Conservation (phyloP, 1,139 yeast species). For the Yamadazyma epiphylla region DNA sequence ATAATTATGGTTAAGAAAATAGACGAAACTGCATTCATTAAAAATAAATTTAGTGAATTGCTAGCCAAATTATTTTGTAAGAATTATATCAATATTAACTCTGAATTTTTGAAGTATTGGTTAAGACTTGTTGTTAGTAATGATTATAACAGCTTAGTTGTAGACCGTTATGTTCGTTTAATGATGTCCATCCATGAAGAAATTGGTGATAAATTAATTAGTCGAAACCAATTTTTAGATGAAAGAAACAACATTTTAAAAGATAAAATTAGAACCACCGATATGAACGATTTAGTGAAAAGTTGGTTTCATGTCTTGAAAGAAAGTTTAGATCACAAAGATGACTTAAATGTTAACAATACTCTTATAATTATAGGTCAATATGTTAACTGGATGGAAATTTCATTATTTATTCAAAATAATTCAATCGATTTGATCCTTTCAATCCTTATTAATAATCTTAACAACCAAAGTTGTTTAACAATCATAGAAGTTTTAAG, state of each 20-base stretch:
- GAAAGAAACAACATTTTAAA: constrained; percentile 71
- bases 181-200: constrained; percentile 78
- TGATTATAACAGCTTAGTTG: constrained; percentile 39
- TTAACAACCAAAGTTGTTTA: constrained; percentile 48
- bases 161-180: constrained; percentile 76
- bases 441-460: constrained; percentile 7
- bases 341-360: constrained; percentile 51
- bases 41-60: constrained; percentile 77
- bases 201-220: constrained; percentile 86
- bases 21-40: constrained; percentile 58
- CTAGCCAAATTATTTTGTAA: constrained; percentile 67
- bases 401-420: constrained; percentile 67
- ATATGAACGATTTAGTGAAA: constrained; percentile 62
- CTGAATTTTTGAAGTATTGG: constrained; percentile 66
- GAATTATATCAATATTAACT: constrained; percentile 62
- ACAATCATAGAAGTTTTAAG: constrained; percentile 78
- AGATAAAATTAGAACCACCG: constrained; percentile 75
- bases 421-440: constrained; percentile 62
- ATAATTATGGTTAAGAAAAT: constrained; percentile 22
- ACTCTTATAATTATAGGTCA: constrained; percentile 73
- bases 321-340: constrained; percentile 14
- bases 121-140: constrained; percentile 23
- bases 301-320: constrained; percentile 66
- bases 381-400: constrained; percentile 95
- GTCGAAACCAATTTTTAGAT: constrained; percentile 58